phyloP scores from a whole-genome alignment of 257 asterid genomes.

The Vinca minor region DNA sequence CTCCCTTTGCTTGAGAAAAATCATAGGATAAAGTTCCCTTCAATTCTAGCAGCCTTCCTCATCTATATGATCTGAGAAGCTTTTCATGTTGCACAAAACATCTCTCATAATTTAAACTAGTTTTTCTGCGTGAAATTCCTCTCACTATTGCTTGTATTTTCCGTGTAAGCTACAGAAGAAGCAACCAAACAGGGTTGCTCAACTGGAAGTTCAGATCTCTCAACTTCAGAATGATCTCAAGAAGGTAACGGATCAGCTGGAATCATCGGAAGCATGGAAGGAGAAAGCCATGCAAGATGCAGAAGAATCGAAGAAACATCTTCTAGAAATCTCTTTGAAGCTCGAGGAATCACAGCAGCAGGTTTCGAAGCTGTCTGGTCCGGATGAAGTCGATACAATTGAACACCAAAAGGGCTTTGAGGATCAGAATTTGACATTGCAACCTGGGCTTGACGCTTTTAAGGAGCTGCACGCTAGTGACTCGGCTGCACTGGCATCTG shows the following conservation, averaged over 20 bases:
- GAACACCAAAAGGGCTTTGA: constrained; percentile 14
- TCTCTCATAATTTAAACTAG: neutral
- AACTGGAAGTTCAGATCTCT: constrained; percentile 62
- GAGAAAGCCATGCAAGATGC: constrained; percentile 63
- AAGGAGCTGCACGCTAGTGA: constrained; percentile 32
- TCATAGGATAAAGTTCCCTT: too few species aligned
- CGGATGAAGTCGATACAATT: constrained; percentile 10
- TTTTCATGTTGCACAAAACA: neutral
- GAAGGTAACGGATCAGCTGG: constrained; percentile 52
- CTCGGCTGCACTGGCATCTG: constrained; percentile 48
- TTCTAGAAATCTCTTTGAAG: constrained; percentile 39
- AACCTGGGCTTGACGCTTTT: constrained; percentile 33
- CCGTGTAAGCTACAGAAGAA: constrained; percentile 33
- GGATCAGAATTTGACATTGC: constrained; percentile 21
- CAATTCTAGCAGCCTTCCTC: too few species aligned
- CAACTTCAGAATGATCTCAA: constrained; percentile 76
- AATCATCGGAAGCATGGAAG: constrained; percentile 60
- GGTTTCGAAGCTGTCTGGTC: constrained; percentile 21
- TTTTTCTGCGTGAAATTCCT: neutral
- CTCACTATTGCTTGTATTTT: neutral
- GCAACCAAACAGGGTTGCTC: constrained; percentile 45
- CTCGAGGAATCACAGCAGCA: constrained; percentile 48
- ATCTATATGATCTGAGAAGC: too few species aligned
- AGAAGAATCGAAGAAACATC: constrained; percentile 57
- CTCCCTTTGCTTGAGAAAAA: too few species aligned